These are phyloP conservation scores for Leishmania tarentolae DNA, from an alignment of 208 protist species.

Conservation along the genomic window DNA sequence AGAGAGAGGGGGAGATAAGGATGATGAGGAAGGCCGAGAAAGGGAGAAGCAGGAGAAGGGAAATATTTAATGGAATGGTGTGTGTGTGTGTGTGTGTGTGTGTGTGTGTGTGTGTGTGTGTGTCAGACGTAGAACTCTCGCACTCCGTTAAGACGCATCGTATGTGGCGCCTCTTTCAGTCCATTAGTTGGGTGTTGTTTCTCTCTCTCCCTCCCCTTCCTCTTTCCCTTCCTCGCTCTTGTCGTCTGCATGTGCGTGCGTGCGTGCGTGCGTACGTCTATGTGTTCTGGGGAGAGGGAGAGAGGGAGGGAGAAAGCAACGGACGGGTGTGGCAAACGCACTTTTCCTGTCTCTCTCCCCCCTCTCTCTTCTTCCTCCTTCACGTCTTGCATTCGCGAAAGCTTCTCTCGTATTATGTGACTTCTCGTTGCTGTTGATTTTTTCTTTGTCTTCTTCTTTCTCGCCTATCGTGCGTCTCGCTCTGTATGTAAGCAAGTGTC, in stretches of 20 bases:
- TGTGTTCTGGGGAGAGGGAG: no score
- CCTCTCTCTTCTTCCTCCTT: background rate
- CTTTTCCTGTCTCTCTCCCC: background rate
- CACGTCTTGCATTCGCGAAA: background rate
- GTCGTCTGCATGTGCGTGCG: background rate
- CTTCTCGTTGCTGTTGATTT: background rate
- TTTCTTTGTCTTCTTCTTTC: no score
- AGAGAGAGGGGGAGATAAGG: background rate
- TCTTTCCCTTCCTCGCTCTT: background rate
- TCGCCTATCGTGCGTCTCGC: background rate
- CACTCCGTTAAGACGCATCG: background rate
- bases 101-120: background rate
- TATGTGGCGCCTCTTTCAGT: background rate
- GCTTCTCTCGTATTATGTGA: background rate
- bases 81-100: background rate
- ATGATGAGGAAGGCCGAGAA: background rate
- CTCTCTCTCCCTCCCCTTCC: background rate
- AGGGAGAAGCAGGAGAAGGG: background rate
- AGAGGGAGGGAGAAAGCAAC: background rate
- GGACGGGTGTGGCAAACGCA: background rate
- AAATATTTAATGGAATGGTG: background rate
- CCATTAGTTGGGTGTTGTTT: constrained; percentile 1
- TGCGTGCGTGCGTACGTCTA: no score
- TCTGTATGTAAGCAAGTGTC: background rate
- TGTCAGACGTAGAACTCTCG: background rate